phyloP scores from a whole-genome alignment of 345 rosid species.

The Erodium maritimum region DNA sequence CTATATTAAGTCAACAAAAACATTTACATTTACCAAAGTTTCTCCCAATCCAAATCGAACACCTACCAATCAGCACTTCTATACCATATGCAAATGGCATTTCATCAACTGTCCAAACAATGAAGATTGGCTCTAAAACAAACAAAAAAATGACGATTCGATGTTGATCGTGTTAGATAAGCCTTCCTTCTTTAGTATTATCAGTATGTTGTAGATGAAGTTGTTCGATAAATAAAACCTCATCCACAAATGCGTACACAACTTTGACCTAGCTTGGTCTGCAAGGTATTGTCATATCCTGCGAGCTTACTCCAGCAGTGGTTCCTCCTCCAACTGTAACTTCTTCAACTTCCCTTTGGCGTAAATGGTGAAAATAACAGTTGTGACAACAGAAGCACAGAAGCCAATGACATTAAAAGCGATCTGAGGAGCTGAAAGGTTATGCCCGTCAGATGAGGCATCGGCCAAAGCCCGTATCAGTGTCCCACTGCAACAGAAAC shows the following conservation, averaged over 20 bases:
- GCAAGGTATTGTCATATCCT: too few species aligned
- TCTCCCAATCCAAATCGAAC: not conserved
- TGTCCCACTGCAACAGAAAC: constrained; percentile 56
- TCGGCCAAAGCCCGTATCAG: constrained; percentile 73
- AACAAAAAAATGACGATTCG: not conserved
- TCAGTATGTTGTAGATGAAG: constrained; percentile 19
- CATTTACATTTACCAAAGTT: not conserved
- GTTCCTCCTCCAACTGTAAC: constrained; percentile 49
- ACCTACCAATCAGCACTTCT: not conserved
- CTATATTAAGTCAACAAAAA: not conserved
- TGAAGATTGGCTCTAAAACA: not conserved
- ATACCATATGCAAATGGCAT: not conserved
- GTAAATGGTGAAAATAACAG: constrained; percentile 58
- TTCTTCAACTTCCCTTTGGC: constrained; percentile 68
- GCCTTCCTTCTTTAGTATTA: not conserved
- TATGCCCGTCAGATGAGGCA: constrained; percentile 54
- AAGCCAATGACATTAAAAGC: constrained; percentile 65
- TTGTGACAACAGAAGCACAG: constrained; percentile 49
- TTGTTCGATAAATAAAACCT: constrained; percentile 19
- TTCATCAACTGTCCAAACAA: not conserved
- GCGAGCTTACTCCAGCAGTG: constrained; percentile 22
- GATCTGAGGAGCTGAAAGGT: constrained; percentile 65
- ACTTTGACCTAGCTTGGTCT: too few species aligned
- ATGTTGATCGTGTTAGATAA: constrained; percentile 19
- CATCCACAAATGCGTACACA: constrained; percentile 7